A percentile compares a stretch with the other conserved stretches of the same genome.
phyloP scores from a whole-genome alignment of 164 flowering plant species.

The Umbilicus rupestris region DNA sequence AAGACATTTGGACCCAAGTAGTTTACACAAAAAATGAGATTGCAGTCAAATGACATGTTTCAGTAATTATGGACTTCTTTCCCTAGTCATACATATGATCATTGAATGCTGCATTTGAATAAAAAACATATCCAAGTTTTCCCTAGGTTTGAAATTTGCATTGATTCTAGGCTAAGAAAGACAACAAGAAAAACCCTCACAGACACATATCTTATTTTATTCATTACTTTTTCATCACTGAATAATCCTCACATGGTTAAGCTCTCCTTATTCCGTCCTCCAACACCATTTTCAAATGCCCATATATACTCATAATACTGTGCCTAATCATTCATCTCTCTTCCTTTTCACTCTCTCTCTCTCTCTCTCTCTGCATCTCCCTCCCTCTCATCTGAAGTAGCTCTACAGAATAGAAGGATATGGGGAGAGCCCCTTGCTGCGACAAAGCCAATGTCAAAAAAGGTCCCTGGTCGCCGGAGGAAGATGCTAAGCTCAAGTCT shows the following conservation, averaged over 20 bases:
- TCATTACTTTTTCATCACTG: background rate
- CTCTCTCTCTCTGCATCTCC: background rate
- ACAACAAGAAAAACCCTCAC: constrained; percentile 23
- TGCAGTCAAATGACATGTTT: no score
- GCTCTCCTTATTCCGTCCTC: background rate
- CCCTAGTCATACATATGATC: no score
- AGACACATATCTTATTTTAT: background rate
- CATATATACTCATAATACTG: background rate
- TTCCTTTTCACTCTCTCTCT: background rate
- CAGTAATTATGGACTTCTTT: no score
- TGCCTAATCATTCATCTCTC: constrained; percentile 1
- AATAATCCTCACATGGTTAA: background rate
- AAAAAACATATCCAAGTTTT: background rate
- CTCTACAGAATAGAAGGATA: constrained; percentile 11
- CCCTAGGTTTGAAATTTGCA: background rate
- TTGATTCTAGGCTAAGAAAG: constrained; percentile 24
- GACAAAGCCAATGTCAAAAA: constrained; percentile 82
- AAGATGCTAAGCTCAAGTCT: constrained; percentile 56
- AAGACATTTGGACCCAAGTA: no score
- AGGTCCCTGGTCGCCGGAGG: constrained; percentile 88
- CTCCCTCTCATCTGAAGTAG: background rate
- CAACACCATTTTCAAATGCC: background rate
- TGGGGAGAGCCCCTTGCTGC: constrained; percentile 89
- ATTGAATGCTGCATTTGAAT: background rate
- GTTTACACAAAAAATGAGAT: no score